phyloP scores from a whole-genome alignment of 495 filamentous ascomycete genomes.

The Hypoxylon cercidicola region DNA sequence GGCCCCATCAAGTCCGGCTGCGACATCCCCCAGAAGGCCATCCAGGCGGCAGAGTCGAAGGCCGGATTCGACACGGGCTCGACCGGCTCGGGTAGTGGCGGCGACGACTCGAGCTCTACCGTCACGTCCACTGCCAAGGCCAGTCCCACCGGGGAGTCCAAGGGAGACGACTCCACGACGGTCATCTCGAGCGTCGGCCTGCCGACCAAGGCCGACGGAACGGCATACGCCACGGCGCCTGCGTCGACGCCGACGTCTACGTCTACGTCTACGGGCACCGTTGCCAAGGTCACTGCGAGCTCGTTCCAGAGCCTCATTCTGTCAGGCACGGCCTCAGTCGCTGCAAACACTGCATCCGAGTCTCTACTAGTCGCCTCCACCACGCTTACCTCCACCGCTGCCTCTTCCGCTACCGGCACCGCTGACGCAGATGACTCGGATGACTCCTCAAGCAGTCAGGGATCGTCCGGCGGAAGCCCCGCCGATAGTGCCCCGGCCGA shows the following conservation, averaged over 20 bases:
- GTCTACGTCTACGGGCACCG: conserved; percentile 10
- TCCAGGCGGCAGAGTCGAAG: conserved; percentile 36
- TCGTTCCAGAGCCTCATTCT: conserved; percentile 11
- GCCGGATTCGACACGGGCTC: conserved; percentile 30
- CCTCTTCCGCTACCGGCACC: conserved; percentile 11
- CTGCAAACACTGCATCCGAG: conserved; percentile 15
- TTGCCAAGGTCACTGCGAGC: conserved; percentile 3
- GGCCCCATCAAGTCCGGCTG: conserved; percentile 45
- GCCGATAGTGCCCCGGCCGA: conserved; percentile 9
- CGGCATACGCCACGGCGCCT: conserved; percentile 5
- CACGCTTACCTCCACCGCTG: conserved; percentile 18
- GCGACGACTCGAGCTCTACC: not conserved
- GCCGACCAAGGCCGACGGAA: conserved; percentile 20
- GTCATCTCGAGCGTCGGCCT: conserved; percentile 18
- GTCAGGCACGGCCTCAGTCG: conserved; percentile 25
- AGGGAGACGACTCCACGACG: conserved; percentile 7
- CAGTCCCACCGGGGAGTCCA: conserved; percentile 14
- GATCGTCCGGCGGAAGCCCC: conserved; percentile 21
- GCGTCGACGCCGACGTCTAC: no score
- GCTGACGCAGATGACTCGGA: conserved; percentile 7
- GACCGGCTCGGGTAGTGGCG: not conserved
- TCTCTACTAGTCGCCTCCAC: conserved; percentile 31
- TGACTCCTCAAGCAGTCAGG: conserved; percentile 10
- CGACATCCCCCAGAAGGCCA: conserved; percentile 39
- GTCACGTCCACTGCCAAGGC: conserved; percentile 11